Conservation (phyloP, 1,284 basidiomycete genomes). For the Malassezia dermatis region DNA sequence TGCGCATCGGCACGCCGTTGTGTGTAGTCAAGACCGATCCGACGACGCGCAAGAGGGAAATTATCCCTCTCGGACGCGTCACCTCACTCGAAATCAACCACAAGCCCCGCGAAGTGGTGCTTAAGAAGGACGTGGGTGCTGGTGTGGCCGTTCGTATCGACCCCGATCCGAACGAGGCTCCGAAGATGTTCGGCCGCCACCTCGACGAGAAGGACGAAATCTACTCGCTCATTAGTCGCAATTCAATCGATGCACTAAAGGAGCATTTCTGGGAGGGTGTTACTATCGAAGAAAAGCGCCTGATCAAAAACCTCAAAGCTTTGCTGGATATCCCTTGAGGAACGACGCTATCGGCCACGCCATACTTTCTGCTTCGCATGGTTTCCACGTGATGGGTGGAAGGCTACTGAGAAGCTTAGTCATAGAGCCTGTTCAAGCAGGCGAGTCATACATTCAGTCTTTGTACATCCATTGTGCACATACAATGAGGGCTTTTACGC, state of each 20-base stretch:
- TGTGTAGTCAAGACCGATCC: constrained; percentile 86
- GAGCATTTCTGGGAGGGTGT: constrained; percentile 80
- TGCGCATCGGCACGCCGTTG: constrained; percentile 88
- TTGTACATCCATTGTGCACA: not conserved
- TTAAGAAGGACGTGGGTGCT: constrained; percentile 81
- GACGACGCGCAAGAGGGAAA: constrained; percentile 75
- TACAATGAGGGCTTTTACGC: not conserved
- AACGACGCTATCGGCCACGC: not conserved
- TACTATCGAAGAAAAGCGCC: constrained; percentile 79
- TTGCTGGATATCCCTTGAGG: constrained; percentile 54
- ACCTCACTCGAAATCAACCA: constrained; percentile 52
- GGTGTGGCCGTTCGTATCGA: constrained; percentile 99
- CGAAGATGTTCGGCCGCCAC: constrained; percentile 64
- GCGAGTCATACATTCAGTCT: not conserved
- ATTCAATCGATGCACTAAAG: constrained; percentile 90
- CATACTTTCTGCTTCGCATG: not conserved
- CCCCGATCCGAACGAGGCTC: constrained; percentile 85
- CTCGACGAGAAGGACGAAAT: constrained; percentile 95
- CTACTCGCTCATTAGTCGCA: constrained; percentile 76
- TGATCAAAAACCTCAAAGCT: constrained; percentile 83
- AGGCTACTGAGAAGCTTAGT: constrained; percentile 1
- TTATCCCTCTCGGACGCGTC: constrained; percentile 87
- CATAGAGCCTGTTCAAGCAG: not conserved
- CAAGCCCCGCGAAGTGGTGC: constrained; percentile 60
- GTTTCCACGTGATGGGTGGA: not conserved